Percentiles rank a stretch among this genome's conserved stretches.
These are phyloP conservation scores for Terana coerulea DNA, from an alignment of 768 basidiomycete genomes.

Conservation along the genomic window DNA sequence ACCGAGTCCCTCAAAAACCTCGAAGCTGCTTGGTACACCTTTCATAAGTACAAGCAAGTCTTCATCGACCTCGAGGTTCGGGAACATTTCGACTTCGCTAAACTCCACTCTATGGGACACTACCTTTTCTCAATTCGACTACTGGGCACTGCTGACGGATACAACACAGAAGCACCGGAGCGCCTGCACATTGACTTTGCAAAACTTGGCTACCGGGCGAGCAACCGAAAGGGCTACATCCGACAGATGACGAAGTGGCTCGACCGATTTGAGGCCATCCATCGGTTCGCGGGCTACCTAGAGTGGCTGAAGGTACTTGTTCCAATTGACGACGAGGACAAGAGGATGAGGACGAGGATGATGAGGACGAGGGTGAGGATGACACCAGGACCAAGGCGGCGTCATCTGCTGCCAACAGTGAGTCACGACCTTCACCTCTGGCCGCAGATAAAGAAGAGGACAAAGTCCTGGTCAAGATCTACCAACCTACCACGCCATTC, in stretches of 20 bases:
- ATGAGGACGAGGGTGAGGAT: not conserved
- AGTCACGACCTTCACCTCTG: no score
- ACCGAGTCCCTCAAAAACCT: conserved; percentile 15
- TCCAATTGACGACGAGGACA: no score
- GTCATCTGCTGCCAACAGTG: no score
- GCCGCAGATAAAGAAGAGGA: no score
- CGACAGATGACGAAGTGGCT: conserved; percentile 42
- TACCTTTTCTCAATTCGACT: conserved; percentile 20
- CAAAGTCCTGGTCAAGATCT: no score
- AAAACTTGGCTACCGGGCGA: conserved; percentile 29
- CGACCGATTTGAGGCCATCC: conserved; percentile 30
- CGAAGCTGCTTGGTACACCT: conserved; percentile 15
- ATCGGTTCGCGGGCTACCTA: conserved; percentile 25
- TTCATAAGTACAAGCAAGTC: conserved; percentile 23
- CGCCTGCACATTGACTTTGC: conserved; percentile 41
- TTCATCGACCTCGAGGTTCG: not conserved
- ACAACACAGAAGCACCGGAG: conserved; percentile 28
- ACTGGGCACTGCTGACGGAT: conserved; percentile 21
- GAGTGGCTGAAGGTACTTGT: conserved; percentile 19
- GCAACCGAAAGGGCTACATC: conserved; percentile 22
- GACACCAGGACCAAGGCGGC: not conserved
- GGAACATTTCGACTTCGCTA: conserved; percentile 26
- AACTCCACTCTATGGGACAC: conserved; percentile 22
- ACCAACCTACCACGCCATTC: no score
- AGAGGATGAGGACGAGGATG: not conserved